Conservation (phyloP, 2,329 filamentous ascomycete genomes). For the Chrysoporthe cubensis region DNA sequence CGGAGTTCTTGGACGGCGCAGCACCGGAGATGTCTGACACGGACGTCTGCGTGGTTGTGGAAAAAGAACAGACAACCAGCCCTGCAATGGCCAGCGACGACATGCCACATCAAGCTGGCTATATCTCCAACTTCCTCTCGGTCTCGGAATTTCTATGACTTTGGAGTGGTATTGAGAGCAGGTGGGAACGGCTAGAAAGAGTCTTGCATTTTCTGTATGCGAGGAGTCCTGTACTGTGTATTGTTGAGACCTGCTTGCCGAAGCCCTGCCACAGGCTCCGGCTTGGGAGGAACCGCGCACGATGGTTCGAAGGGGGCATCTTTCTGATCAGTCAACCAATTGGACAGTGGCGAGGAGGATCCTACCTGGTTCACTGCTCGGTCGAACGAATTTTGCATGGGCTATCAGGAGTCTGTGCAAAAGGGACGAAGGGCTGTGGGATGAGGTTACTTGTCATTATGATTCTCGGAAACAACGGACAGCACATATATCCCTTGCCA, state of each 20-base stretch:
- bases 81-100: background rate
- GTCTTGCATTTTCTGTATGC: constrained; percentile 19
- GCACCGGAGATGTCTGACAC: background rate
- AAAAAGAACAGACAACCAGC: background rate
- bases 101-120: background rate
- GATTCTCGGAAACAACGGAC: constrained; percentile 28
- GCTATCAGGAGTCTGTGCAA: background rate
- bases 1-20: background rate
- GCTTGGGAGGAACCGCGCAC: background rate
- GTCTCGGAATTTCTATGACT: constrained; percentile 19
- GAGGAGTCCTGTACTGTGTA: constrained; percentile 23
- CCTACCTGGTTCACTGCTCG: background rate
- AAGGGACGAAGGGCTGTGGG: background rate
- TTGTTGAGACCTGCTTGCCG: background rate
- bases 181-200: constrained; percentile 6
- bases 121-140: constrained; percentile 5
- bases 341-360: background rate
- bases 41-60: background rate
- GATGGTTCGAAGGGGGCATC: constrained; percentile 1
- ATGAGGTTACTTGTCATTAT: constrained; percentile 26
- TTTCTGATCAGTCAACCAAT: background rate
- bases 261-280: background rate
- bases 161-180: constrained; percentile 15
- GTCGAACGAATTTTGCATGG: constrained; percentile 11
- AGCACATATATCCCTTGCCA: constrained; percentile 30